Evolutionary conservation across 805 yeast genomes (phyloP).

Genomic region (Ascoidea rubescens): DNA sequence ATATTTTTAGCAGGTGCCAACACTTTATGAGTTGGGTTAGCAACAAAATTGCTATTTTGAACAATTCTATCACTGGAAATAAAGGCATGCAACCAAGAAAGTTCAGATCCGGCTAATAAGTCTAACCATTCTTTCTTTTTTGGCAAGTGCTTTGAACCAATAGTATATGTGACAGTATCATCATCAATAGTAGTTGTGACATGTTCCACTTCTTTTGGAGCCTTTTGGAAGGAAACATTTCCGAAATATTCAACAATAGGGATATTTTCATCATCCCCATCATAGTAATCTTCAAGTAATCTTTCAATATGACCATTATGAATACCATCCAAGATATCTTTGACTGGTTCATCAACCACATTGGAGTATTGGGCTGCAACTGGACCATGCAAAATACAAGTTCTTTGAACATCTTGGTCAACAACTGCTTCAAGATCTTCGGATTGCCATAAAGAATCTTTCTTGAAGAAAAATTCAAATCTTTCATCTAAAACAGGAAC

Average conservation of each 20-base stretch:
- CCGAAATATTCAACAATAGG: slow-evolving; percentile 89
- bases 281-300: slow-evolving; percentile 56
- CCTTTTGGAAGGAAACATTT: slow-evolving; percentile 23
- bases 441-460: slow-evolving; percentile 98
- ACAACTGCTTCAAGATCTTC: slow-evolving; percentile 94
- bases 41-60: slow-evolving; percentile 69
- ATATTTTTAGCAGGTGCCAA: slow-evolving; percentile 57
- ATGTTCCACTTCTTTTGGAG: slow-evolving; percentile 9
- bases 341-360: slow-evolving; percentile 83
- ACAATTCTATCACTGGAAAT: slow-evolving; percentile 66
- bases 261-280: slow-evolving; percentile 53
- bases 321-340: slow-evolving; percentile 74
- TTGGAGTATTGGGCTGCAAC: slow-evolving; percentile 91
- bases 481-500: slow-evolving; percentile 90
- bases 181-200: slow-evolving; percentile 16
- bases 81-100: slow-evolving; percentile 88
- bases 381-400: slow-evolving; percentile 98
- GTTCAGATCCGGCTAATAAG: slow-evolving; percentile 62
- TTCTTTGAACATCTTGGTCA: slow-evolving; percentile 92
- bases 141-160: slow-evolving; percentile 21
- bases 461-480: slow-evolving; percentile 93
- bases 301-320: slow-evolving; percentile 80
- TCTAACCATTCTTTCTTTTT: slow-evolving; percentile 52
- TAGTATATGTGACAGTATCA: slow-evolving; percentile 23
- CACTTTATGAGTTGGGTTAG: slow-evolving; percentile 70